Conservation (phyloP, 1,284 basidiomycete genomes). For the Lentinula novae-zelandiae region DNA sequence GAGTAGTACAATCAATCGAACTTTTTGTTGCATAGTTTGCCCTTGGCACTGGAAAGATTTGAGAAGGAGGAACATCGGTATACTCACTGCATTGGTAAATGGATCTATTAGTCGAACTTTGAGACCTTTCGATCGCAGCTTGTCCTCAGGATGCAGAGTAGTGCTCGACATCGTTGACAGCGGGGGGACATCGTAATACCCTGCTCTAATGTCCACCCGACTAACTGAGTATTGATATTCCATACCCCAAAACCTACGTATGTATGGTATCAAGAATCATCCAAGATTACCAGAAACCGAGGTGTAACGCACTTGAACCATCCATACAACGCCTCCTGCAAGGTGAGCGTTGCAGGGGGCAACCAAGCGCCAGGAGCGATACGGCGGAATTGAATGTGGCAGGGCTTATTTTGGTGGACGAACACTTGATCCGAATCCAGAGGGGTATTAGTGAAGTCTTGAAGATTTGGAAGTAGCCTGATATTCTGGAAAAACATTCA, state of each 20-base stretch:
- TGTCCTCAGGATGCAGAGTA: not conserved
- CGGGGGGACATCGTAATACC: not conserved
- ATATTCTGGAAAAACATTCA: conserved; percentile 26
- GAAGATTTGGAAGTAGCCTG: conserved; percentile 48
- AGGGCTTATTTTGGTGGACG: conserved; percentile 21
- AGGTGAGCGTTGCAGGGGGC: conserved; percentile 17
- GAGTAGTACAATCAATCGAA: not conserved
- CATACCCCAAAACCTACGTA: conserved; percentile 40
- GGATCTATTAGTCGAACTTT: not conserved
- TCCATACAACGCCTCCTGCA: conserved; percentile 29
- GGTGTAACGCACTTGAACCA: conserved; percentile 44
- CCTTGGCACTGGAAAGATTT: too few relatives aligned
- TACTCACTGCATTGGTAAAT: not conserved
- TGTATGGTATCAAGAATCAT: not conserved
- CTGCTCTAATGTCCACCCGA: conserved; percentile 31
- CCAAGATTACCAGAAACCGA: not conserved
- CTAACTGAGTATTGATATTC: conserved; percentile 29
- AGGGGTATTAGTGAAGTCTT: conserved; percentile 21
- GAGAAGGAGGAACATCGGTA: not conserved
- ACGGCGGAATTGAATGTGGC: conserved; percentile 35
- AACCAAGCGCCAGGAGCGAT: conserved; percentile 19
- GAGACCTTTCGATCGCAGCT: not conserved
- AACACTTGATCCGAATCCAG: not conserved
- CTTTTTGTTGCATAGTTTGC: too few relatives aligned
- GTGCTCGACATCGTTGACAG: too few relatives aligned